Conservation (phyloP, 1,284 basidiomycete species). For the Cutaneotrichosporon cutaneum region DNA sequence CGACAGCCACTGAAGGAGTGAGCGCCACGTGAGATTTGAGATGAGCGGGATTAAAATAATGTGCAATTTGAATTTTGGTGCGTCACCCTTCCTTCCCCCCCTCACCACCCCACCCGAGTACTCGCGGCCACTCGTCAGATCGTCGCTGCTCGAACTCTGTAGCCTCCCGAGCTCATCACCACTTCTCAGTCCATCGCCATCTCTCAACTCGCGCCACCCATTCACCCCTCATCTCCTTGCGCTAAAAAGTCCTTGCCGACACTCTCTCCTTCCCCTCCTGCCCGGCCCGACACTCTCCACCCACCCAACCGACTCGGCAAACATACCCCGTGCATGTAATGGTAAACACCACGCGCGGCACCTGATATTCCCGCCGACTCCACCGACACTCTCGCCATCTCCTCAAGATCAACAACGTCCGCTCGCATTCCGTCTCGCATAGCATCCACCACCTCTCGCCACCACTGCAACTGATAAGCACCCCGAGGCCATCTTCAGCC, state of each 20-base stretch:
- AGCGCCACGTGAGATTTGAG: background rate
- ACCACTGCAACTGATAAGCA: background rate
- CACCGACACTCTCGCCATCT: background rate
- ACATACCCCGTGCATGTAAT: background rate
- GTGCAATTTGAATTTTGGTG: background rate
- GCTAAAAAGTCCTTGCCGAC: background rate
- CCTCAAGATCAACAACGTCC: background rate
- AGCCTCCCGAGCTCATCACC: background rate
- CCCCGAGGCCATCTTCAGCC: background rate
- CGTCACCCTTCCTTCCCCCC: background rate
- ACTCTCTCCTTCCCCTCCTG: background rate
- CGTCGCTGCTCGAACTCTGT: too few species aligned
- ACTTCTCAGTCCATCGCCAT: background rate
- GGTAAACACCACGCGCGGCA: background rate
- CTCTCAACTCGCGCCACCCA: background rate
- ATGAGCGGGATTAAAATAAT: constrained; percentile 1
- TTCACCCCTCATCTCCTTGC: background rate
- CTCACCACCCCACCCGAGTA: background rate
- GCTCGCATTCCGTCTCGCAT: background rate
- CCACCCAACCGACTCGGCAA: background rate
- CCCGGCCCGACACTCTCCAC: background rate
- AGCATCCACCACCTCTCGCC: background rate
- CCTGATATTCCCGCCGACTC: background rate
- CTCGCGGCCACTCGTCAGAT: too few species aligned
- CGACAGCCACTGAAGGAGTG: background rate